Evolutionary conservation across 352 stramenopile genomes (phyloP), one percentile per base, ranked within the genome.

Genomic region (Globisporangium acanthophoron): DNA sequence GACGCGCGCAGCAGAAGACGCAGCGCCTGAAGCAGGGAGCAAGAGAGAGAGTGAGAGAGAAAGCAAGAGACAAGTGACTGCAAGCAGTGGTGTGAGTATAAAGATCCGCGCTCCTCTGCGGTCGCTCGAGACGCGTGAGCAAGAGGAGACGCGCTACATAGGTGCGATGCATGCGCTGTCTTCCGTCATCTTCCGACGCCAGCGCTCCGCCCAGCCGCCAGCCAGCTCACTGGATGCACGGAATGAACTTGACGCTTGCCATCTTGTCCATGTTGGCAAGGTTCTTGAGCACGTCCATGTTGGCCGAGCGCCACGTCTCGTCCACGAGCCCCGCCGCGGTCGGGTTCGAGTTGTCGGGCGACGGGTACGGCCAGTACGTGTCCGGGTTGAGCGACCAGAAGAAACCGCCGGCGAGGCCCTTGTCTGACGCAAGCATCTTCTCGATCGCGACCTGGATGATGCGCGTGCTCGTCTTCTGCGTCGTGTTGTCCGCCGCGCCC

Each of bases 361-460:
- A 71, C 24, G 80, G 78, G 68, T 92, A 90, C 18, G 81, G 65
- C 82, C 83, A 94, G 62, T 66, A 67, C 20, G 78, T 83, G 54
- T 92, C 85, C 9, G 82, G 82, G 73, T 94, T 94, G 8, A 94
- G 61, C 29, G 77, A 80, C 64, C 69, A 87, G 80, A 80, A 94
- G 62, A 94, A 94, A 24, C 85, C 85, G 43, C 85, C 85, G 1
- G 80, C 78, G 3, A 94, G 67, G 3, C 64, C 66, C 52, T 85
- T 74, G 8, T 73, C 68, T 8, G 69, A 74, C 43, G 58, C 60
- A 40, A 75, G 63, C 82, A 94, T 94, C 20, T 78, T 57, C 13
- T 75, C 59, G 39, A 94, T 83, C 8, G 90, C 31, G 24, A 84
- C 57, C 53, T 85, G 58, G 24, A 91, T 48, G 51, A 90, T 87